A percentile compares a stretch with the other conserved stretches of the same genome.
Evolutionary conservation across 257 asterid species (phyloP).

Genomic region (Solanum okadae): DNA sequence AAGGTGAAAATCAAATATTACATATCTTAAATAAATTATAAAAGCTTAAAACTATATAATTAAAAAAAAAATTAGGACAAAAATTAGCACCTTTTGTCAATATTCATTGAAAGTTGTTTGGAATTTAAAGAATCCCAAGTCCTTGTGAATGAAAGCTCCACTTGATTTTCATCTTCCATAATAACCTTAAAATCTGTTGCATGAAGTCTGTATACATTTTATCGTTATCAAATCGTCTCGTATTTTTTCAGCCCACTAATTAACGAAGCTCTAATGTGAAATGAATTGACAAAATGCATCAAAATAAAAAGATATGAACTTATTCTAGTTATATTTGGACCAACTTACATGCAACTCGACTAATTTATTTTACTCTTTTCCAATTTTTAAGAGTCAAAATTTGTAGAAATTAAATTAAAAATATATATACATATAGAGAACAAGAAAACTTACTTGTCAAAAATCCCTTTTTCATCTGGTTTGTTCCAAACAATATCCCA

Average conservation of each 20-base stretch:
- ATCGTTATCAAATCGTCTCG: background rate
- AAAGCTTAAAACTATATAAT: background rate
- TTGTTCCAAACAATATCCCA: conserved; percentile 80
- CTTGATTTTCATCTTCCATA: conserved; percentile 42
- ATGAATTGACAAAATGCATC: background rate
- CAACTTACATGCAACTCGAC: accelerated
- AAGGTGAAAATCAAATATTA: background rate
- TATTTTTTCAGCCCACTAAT: background rate
- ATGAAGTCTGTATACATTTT: conserved; percentile 28
- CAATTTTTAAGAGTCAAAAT: background rate
- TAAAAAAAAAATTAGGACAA: background rate
- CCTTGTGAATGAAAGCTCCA: conserved; percentile 61
- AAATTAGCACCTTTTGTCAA: conserved; percentile 65
- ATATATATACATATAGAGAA: no score
- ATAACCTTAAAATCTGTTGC: conserved; percentile 33
- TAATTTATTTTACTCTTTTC: background rate
- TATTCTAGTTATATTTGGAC: accelerated
- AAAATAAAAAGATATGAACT: background rate
- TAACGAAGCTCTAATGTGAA: background rate
- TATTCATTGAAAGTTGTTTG: conserved; percentile 41
- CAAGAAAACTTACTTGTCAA: conserved; percentile 37
- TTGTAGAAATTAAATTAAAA: no score
- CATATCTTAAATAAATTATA: background rate
- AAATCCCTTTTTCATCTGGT: conserved; percentile 5
- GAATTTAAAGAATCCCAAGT: conserved; percentile 20